Percentiles rank a stretch among this genome's conserved stretches.
Conservation (phyloP, 2,329 filamentous ascomycete species). For the Microdochium bolleyi region DNA sequence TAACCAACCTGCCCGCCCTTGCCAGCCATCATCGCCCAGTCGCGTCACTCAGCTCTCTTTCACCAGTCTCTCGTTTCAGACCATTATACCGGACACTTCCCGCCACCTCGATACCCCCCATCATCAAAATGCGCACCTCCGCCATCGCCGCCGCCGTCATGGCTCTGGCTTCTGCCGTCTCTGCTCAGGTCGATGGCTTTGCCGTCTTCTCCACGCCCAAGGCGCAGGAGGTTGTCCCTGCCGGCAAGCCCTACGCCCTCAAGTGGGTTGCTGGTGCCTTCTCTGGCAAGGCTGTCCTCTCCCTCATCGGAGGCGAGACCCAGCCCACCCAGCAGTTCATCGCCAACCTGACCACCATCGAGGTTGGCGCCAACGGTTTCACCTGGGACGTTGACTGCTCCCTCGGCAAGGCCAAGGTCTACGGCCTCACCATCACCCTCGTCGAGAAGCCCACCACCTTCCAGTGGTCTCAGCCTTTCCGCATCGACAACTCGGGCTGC, state of each 20-base stretch:
- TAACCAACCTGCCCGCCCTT: not conserved
- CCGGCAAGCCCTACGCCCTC: slow-evolving; percentile 42
- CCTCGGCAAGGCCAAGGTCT: slow-evolving; percentile 37
- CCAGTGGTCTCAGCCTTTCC: slow-evolving; percentile 58
- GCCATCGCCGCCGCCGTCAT: slow-evolving; percentile 37
- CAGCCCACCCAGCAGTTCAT: slow-evolving; percentile 32
- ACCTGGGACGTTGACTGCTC: slow-evolving; percentile 39
- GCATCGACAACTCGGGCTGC: slow-evolving; percentile 29
- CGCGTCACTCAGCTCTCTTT: not conserved
- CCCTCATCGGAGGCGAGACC: slow-evolving; percentile 43
- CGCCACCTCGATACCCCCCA: slow-evolving; percentile 6
- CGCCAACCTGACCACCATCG: slow-evolving; percentile 41
- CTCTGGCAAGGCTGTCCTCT: slow-evolving; percentile 38
- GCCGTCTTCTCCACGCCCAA: slow-evolving; percentile 42
- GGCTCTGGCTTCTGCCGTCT: slow-evolving; percentile 39
- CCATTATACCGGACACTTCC: not conserved
- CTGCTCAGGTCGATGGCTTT: slow-evolving; percentile 50
- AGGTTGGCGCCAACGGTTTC: slow-evolving; percentile 35
- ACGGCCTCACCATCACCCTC: slow-evolving; percentile 49
- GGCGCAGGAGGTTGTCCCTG: slow-evolving; percentile 31
- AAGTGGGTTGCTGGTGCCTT: slow-evolving; percentile 37
- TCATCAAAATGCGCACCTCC: slow-evolving; percentile 47
- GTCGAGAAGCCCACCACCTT: slow-evolving; percentile 38
- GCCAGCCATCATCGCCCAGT: not conserved
- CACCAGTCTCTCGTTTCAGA: not conserved